Conservation (phyloP, 2,329 filamentous ascomycete species). For the Penicillium vulpinum region DNA sequence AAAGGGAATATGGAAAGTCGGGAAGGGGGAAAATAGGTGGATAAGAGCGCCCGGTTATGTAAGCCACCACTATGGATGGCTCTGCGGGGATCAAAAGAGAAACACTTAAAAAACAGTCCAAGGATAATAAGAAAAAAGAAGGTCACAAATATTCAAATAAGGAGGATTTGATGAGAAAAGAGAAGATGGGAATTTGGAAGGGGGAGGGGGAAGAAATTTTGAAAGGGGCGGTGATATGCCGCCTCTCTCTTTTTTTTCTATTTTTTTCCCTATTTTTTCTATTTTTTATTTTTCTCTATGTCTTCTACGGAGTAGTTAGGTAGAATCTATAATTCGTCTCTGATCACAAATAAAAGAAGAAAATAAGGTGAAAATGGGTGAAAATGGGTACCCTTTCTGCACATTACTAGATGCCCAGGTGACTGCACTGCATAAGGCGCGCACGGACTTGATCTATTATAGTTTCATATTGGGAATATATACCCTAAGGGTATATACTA, state of each 20-base stretch:
- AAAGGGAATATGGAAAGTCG: slow-evolving; percentile 11
- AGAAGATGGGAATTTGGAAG: neutral
- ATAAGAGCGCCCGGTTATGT: slow-evolving; percentile 12
- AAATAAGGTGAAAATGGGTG: neutral
- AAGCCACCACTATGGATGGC: neutral
- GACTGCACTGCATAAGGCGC: neutral
- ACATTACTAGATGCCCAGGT: neutral
- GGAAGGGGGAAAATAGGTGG: slow-evolving; percentile 13
- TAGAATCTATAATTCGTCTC: neutral
- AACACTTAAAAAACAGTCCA: neutral
- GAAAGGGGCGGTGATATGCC: slow-evolving; percentile 24
- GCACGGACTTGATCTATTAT: neutral
- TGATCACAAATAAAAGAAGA: neutral
- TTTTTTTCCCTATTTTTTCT: too few species aligned
- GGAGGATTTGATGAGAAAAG: neutral
- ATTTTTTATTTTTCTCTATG: neutral
- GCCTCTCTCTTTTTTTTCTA: slow-evolving; percentile 4
- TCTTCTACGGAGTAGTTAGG: neutral
- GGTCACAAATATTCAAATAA: neutral
- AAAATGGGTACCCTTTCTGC: neutral
- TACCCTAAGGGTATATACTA: too few species aligned
- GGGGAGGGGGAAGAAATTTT: slow-evolving; percentile 10
- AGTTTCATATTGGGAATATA: neutral
- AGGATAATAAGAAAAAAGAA: neutral
- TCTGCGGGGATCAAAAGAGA: neutral